Evolutionary conservation across 2,329 filamentous ascomycete genomes (phyloP), one percentile per base, ranked within the genome.

Genomic region (Phialocephala sp.): DNA sequence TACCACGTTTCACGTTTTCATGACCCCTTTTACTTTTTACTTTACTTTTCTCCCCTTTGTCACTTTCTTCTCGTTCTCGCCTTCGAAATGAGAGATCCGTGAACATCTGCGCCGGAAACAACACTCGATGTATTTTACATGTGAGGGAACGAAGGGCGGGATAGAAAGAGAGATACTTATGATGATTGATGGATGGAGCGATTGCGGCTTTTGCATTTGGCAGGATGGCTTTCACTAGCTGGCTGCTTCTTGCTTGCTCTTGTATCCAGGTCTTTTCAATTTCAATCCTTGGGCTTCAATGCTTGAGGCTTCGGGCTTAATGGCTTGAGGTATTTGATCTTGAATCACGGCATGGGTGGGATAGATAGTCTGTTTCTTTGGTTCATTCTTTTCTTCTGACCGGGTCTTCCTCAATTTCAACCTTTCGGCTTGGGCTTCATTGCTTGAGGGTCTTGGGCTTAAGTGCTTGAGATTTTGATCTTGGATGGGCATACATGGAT

Each of bases 361-460:
- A 32, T 32, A 32, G 27, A 32, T 32, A 32, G 6, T 32, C 27
- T 32, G 27, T 3, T 32, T 32, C 27, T 12, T 20, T 20, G 14
- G 2, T 18, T 20, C 18, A 3, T 45, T 12, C 14, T 45, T n/a
- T 18, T 20, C n/a, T 50, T 50, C 6, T 50, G 27, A 11, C 45
- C 45, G 45, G 45, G 8, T 50, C n/a, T 11, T 22, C 27, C 9
- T 43, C 41, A n/a, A 22, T n/a, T 50, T 50, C 18, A 20, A n/a
- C 22, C 9, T 11, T 50, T 32, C 3, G 3, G 27, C 27, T 32
- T 32, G 37, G 37, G 37, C 37, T 41, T 41, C 11, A 12, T 41
- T 41, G 37, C 37, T 41, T 41, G 37, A 41, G 37, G n/a, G 45
- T 22, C 45, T 50, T 50, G 45, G 45, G 45, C 45, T 50, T 50